Base-by-base conservation (phyloP, 1,284 basidiomycete genomes). In the Phylloboletellus chloephorus region DNA sequence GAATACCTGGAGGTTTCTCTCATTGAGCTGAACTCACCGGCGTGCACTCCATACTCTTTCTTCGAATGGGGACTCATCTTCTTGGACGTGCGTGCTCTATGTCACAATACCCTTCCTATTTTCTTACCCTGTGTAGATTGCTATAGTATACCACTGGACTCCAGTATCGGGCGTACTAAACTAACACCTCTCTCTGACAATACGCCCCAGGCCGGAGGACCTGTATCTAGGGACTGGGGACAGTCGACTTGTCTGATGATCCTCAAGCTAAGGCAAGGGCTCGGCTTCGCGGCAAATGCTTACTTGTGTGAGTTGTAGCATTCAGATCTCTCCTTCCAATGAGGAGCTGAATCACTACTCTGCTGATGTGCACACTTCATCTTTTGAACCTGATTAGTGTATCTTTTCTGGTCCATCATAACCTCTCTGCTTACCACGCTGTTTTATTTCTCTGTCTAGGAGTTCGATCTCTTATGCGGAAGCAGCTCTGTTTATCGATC, bases 371-470 rank as follows among this genome's bases (percentile, higher is more conserved):
- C 11, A 15, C 22, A 16, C 24, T 37, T 22, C 16, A 15, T 43
- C 24, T 31, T 17, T 16, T 24, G 29, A 31, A 39, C n/a, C 7
- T 23, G n/a, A 45, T 43, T 54, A 91, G 90, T 86, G 1, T 88
- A 86, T 51, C 72, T 87, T 12, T 92, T 87, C 59, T 95, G 91
- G 90, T 88, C 92, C 0, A 72, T 88, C 29, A 79, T 89, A 55
- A 94, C 92, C 1, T 78, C 81, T 1, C 74, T 96, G 15, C 78
- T 85, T 7, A 82, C 88, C 0, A 84, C 85, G 26, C 74, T 96
- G 5, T 96, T 95, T 67, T 96, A 93, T 65, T 93, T 89, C 68
- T 90, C 87, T 17, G 82, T 94, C 6, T 94, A 89, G 90, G 76
- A 88, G 54, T 79, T 94, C 13, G 86, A 81, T 34, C 71, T 84